Evolutionary conservation across 2,329 filamentous ascomycete genomes (phyloP).

Genomic region (Dactylella cylindrospora): DNA sequence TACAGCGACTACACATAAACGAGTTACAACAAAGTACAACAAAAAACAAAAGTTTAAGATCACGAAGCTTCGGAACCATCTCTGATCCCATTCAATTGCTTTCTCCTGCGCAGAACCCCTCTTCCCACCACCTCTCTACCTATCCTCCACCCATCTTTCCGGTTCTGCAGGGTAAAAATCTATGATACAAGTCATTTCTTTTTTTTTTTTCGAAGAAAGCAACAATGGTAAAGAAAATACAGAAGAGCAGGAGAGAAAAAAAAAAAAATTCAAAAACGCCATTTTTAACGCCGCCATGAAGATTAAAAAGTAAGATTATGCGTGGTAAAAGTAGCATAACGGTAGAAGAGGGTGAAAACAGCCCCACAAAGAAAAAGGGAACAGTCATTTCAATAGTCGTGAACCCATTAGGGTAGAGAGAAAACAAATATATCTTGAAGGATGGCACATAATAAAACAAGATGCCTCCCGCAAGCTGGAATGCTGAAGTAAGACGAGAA

Average conservation of each 20-base stretch:
- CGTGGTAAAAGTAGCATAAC: too few relatives aligned
- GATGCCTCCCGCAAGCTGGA: constrained; percentile 1
- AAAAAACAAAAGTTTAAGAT: too few relatives aligned
- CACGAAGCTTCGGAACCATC: too few relatives aligned
- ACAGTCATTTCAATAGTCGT: too few relatives aligned
- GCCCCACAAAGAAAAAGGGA: not conserved
- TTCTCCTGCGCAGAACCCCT: too few relatives aligned
- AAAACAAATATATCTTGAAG: constrained; percentile 19
- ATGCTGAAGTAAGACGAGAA: not conserved
- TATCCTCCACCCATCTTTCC: not conserved
- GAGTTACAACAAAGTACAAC: too few relatives aligned
- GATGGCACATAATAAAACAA: constrained; percentile 33
- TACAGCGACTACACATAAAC: too few relatives aligned
- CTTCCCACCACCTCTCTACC: not conserved
- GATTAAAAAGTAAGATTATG: not conserved
- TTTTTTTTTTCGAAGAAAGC: too few relatives aligned
- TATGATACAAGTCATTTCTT: constrained; percentile 33
- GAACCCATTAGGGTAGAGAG: too few relatives aligned
- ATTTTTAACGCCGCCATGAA: constrained; percentile 19
- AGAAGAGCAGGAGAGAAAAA: too few relatives aligned
- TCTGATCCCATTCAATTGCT: too few relatives aligned
- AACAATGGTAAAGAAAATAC: too few relatives aligned
- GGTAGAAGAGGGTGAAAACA: constrained; percentile 6
- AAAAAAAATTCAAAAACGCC: constrained; percentile 15
- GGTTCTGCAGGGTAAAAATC: not conserved